A percentile compares a stretch with the other conserved stretches of the same genome.
Evolutionary conservation across 2,329 filamentous ascomycete genomes (phyloP).

Genomic region (Monosporascus sp.): DNA sequence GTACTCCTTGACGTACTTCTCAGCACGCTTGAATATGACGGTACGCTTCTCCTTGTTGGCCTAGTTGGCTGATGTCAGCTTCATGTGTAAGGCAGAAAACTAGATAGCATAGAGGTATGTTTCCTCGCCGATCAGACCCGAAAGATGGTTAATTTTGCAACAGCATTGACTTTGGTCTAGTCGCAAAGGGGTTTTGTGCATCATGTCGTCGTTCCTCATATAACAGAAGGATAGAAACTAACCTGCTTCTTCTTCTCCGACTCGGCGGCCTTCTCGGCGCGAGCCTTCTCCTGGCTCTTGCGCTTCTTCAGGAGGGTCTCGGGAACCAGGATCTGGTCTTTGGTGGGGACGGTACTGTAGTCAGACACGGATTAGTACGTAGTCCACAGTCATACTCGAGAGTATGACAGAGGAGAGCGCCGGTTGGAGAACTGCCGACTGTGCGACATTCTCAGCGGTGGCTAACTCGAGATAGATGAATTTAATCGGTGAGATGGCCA

Average conservation of each 20-base stretch:
- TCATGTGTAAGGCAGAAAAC: slow-evolving; percentile 6
- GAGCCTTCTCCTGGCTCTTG: slow-evolving; percentile 99
- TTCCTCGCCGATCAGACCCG: slow-evolving; percentile 73
- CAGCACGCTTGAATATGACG: slow-evolving; percentile 99
- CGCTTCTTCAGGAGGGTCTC: slow-evolving; percentile 99
- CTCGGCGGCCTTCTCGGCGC: slow-evolving; percentile 78
- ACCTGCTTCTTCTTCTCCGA: slow-evolving; percentile 88
- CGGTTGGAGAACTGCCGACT: slow-evolving; percentile 89
- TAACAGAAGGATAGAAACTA: slow-evolving; percentile 38
- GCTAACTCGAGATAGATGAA: slow-evolving; percentile 70
- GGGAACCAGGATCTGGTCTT: slow-evolving; percentile 93
- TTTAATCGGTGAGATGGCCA: slow-evolving; percentile 71
- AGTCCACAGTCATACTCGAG: slow-evolving; percentile 55
- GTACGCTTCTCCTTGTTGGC: slow-evolving; percentile 98
- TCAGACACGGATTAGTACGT: slow-evolving; percentile 70
- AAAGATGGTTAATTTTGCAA: slow-evolving; percentile 99
- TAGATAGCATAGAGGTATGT: slow-evolving; percentile 9
- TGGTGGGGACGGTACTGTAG: slow-evolving; percentile 80
- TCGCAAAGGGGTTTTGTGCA: slow-evolving; percentile 83
- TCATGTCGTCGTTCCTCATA: slow-evolving; percentile 54
- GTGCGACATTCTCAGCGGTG: slow-evolving; percentile 87
- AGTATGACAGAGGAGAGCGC: slow-evolving; percentile 63
- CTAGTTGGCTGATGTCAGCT: slow-evolving; percentile 47
- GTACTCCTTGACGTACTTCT: slow-evolving; percentile 99
- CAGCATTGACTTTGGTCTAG: slow-evolving; percentile 97